Percentiles rank a stretch among this genome's conserved stretches.
Evolutionary conservation across 768 basidiomycete genomes (phyloP).

Genomic region (Boletus rubropictus): DNA sequence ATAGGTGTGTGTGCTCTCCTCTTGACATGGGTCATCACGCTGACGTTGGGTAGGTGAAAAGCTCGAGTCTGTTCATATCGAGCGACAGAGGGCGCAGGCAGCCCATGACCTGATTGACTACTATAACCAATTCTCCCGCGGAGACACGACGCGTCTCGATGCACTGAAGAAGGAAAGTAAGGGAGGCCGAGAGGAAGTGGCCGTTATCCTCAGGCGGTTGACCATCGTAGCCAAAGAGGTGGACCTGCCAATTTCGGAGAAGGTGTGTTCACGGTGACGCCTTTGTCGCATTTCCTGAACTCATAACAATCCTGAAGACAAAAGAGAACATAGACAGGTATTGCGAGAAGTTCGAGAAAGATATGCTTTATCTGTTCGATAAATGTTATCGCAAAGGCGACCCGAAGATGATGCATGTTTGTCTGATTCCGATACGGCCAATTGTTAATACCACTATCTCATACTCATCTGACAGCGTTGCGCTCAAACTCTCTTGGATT

Average conservation of each 20-base stretch:
- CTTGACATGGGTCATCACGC: background rate
- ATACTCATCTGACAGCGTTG: conserved; percentile 66
- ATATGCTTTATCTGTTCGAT: conserved; percentile 95
- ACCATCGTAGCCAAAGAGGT: conserved; percentile 90
- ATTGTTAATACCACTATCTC: conserved; percentile 5
- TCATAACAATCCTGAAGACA: conserved; percentile 44
- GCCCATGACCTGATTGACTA: conserved; percentile 91
- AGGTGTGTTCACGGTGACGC: conserved; percentile 40
- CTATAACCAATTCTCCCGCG: conserved; percentile 86
- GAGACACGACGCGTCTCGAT: conserved; percentile 71
- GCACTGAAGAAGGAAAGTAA: conserved; percentile 80
- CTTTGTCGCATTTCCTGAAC: background rate
- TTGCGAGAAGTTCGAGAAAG: conserved; percentile 98
- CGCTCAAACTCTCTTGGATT: conserved; percentile 92
- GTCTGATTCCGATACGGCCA: conserved; percentile 26
- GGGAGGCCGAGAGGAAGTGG: conserved; percentile 83
- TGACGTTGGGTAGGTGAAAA: conserved; percentile 67
- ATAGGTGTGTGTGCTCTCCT: conserved; percentile 52
- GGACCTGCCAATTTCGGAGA: conserved; percentile 76
- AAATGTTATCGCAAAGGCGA: conserved; percentile 94
- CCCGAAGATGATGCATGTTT: conserved; percentile 97
- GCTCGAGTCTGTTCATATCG: conserved; percentile 88
- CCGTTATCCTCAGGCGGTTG: conserved; percentile 78
- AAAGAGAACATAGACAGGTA: conserved; percentile 92
- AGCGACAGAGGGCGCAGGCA: conserved; percentile 88